Evolutionary conservation across 345 rosid species (phyloP).

Genomic region (Mangifera indica): DNA sequence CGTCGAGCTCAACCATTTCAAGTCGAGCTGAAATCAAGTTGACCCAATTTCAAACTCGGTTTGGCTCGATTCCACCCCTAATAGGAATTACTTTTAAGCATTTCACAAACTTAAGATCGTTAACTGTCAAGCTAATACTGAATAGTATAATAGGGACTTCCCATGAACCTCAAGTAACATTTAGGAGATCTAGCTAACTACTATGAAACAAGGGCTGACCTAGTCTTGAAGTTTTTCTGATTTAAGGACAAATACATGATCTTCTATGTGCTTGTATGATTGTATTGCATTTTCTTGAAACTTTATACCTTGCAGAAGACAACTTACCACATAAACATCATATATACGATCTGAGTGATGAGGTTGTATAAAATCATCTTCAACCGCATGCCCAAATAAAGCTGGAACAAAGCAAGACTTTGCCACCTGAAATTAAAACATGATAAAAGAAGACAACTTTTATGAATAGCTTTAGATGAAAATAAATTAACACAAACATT

Average conservation of each 20-base stretch:
- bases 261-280: too few relatives aligned
- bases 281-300: too few relatives aligned
- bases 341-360: conserved; percentile 85
- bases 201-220: background rate
- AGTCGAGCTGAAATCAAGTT: too few relatives aligned
- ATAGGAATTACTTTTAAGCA: too few relatives aligned
- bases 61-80: too few relatives aligned
- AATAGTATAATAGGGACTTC: background rate
- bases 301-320: too few relatives aligned
- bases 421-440: conserved; percentile 59
- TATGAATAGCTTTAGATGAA: conserved; percentile 12
- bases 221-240: background rate
- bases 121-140: background rate
- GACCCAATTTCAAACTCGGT: too few relatives aligned
- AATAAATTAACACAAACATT: background rate
- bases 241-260: background rate
- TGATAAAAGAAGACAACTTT: background rate
- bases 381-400: conserved; percentile 87
- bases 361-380: conserved; percentile 88
- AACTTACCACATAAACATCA: conserved; percentile 70
- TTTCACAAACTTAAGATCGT: background rate
- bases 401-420: conserved; percentile 82
- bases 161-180: background rate
- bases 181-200: background rate
- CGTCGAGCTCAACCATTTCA: too few relatives aligned